Evolutionary conservation across 371 early-diverging fungal genomes (phyloP).

Genomic region (Circinella minor): DNA sequence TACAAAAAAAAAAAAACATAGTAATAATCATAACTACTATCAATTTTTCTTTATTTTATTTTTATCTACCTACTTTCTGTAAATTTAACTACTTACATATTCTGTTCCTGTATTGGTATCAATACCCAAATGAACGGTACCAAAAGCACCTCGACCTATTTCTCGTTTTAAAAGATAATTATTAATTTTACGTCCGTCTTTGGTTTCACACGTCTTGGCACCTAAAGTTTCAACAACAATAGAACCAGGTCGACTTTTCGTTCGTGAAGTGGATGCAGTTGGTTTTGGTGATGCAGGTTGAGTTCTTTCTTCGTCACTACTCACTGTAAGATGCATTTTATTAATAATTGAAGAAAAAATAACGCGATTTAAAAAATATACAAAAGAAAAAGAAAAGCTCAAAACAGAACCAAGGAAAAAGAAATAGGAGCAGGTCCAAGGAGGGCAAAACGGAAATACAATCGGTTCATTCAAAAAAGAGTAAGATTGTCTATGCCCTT

Average conservation of each 20-base stretch:
- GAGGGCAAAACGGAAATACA: not conserved
- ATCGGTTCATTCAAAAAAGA: not conserved
- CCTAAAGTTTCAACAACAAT: conserved; percentile 69
- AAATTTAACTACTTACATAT: conserved; percentile 55
- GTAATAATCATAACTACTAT: no score
- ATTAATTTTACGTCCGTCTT: conserved; percentile 78
- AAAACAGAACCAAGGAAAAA: not conserved
- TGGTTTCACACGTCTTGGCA: conserved; percentile 73
- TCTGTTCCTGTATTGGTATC: conserved; percentile 57
- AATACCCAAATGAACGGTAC: conserved; percentile 82
- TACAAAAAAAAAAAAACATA: no score
- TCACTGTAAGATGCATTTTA: conserved; percentile 7
- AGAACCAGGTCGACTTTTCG: conserved; percentile 37
- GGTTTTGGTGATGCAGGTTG: conserved; percentile 11
- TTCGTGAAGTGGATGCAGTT: not conserved
- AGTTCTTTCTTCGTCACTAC: conserved; percentile 1
- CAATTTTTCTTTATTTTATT: no score
- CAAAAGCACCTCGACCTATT: conserved; percentile 90
- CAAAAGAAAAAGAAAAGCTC: not conserved
- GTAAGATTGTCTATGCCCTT: not conserved
- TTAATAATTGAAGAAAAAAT: not conserved
- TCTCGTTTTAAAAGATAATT: conserved; percentile 77
- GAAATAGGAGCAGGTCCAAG: no score
- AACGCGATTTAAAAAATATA: not conserved
- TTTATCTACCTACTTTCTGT: no score